Percentiles rank a stretch among this genome's conserved stretches.
Conservation (phyloP, 1,284 basidiomycete genomes). For the Rugiboletus extremiorientalis region DNA sequence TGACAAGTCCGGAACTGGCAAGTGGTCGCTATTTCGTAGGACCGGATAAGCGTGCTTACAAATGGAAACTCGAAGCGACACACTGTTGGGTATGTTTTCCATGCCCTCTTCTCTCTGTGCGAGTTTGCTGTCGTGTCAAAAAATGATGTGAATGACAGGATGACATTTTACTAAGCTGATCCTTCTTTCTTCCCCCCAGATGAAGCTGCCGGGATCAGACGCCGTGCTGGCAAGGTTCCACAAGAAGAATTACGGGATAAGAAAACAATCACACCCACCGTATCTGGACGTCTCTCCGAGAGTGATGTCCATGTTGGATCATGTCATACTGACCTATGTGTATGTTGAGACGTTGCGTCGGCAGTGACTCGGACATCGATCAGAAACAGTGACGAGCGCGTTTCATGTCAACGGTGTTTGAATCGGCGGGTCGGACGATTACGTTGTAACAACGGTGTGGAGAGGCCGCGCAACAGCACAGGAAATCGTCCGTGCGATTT, state of each 20-base stretch:
- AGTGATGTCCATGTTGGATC: slow-evolving; percentile 22
- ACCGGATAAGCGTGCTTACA: slow-evolving; percentile 27
- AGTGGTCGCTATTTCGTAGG: slow-evolving; percentile 31
- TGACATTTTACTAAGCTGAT: background rate
- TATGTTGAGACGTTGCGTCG: slow-evolving; percentile 27
- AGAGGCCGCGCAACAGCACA: too few relatives aligned
- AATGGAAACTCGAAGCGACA: slow-evolving; percentile 29
- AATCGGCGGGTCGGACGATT: too few relatives aligned
- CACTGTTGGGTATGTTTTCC: slow-evolving; percentile 25
- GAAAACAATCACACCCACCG: slow-evolving; percentile 22
- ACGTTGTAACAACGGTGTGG: too few relatives aligned
- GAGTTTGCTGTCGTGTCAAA: background rate
- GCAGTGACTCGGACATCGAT: slow-evolving; percentile 18
- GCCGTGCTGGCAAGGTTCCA: slow-evolving; percentile 21
- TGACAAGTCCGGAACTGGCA: background rate
- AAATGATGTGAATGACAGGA: background rate
- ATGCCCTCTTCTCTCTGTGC: background rate
- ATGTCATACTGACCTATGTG: slow-evolving; percentile 27
- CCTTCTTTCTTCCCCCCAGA: slow-evolving; percentile 12
- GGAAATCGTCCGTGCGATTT: too few relatives aligned
- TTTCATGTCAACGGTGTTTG: too few relatives aligned
- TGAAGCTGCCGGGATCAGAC: slow-evolving; percentile 20
- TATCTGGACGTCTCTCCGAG: slow-evolving; percentile 22
- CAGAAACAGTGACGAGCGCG: background rate
- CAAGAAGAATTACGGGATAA: slow-evolving; percentile 25